Percentiles rank a stretch among this genome's conserved stretches.
These are phyloP conservation scores for Colletotrichum spinosum DNA, from an alignment of 2,329 filamentous ascomycete genomes.

Conservation along the genomic window DNA sequence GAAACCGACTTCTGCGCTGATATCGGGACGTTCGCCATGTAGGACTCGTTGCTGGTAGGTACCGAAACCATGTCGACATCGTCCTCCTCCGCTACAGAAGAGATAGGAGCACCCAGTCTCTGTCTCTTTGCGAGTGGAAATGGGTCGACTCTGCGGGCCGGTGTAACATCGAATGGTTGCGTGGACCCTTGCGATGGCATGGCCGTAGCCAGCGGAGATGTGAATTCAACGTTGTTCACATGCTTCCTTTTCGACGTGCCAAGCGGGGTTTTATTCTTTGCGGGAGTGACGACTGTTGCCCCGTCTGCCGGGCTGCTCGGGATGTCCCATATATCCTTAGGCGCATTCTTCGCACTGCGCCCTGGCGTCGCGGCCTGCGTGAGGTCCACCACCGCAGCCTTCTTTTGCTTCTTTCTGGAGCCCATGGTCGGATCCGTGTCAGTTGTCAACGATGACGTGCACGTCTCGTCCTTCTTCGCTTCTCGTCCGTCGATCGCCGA, in stretches of 20 bases:
- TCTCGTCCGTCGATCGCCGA: not conserved
- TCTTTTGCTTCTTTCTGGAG: constrained; percentile 23
- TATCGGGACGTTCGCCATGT: constrained; percentile 15
- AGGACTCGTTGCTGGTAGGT: constrained; percentile 31
- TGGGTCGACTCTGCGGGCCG: constrained; percentile 10
- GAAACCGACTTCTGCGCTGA: constrained; percentile 38
- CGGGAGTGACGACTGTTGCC: constrained; percentile 38
- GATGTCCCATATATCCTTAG: constrained; percentile 56
- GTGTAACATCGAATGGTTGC: constrained; percentile 30
- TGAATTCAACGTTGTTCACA: constrained; percentile 19
- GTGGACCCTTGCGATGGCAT: constrained; percentile 26
- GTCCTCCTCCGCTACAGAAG: constrained; percentile 23
- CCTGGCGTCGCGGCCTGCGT: constrained; percentile 50
- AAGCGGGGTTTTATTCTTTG: constrained; percentile 4
- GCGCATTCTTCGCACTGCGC: constrained; percentile 38
- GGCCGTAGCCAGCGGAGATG: constrained; percentile 12
- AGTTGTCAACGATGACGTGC: constrained; percentile 40
- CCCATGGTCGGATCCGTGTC: constrained; percentile 44
- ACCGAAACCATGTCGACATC: constrained; percentile 41
- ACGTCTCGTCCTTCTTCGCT: constrained; percentile 9
- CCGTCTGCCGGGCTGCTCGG: constrained; percentile 52
- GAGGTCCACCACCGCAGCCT: constrained; percentile 39
- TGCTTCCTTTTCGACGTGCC: constrained; percentile 29
- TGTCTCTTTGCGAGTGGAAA: constrained; percentile 4
- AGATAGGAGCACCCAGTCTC: not conserved